Evolutionary conservation across 75 land plant species (phyloP).

Genomic region (Pinus taeda): DNA sequence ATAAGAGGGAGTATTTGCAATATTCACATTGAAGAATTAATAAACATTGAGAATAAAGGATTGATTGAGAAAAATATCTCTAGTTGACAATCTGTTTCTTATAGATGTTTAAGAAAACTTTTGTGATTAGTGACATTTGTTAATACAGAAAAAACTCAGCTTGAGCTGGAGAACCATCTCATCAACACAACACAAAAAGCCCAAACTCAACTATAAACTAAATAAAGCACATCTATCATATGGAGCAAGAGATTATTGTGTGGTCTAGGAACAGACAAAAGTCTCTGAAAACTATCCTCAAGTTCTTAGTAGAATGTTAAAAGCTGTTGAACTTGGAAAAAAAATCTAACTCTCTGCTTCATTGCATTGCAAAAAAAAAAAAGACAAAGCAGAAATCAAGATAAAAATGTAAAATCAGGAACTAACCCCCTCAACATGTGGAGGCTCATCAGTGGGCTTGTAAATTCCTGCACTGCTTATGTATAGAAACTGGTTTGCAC

Average conservation of each 20-base stretch:
- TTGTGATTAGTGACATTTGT: neutral
- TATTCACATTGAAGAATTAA: too few species aligned
- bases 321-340: neutral
- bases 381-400: neutral
- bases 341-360: neutral
- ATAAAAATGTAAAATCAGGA: neutral
- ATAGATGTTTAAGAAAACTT: neutral
- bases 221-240: neutral
- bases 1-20: too few species aligned
- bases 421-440: slow-evolving; percentile 97
- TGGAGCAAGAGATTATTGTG: neutral
- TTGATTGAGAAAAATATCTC: neutral
- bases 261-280: neutral
- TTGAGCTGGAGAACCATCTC: neutral
- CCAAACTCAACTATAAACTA: neutral
- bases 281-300: neutral
- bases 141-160: neutral
- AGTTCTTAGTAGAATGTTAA: neutral
- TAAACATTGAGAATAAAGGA: too few species aligned
- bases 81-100: neutral
- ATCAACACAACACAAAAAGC: neutral
- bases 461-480: slow-evolving; percentile 99
- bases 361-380: slow-evolving; percentile 1
- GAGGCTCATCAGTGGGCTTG: slow-evolving; percentile 86
- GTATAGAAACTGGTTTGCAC: slow-evolving; percentile 79